Conservation (phyloP, 2,329 filamentous ascomycete genomes). For the Alternaria metachromatica region DNA sequence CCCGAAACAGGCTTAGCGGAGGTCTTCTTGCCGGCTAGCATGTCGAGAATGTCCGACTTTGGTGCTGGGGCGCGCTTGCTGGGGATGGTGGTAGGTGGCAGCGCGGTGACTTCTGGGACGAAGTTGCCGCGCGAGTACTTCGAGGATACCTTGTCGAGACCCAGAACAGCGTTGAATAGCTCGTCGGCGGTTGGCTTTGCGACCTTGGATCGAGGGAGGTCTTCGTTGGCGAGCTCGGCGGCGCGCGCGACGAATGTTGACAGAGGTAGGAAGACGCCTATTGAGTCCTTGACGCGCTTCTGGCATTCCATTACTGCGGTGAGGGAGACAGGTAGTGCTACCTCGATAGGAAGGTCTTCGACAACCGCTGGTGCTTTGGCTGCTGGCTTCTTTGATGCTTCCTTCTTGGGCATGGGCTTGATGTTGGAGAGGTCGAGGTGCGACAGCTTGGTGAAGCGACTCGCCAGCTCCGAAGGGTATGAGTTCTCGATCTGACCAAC, state of each 20-base stretch:
- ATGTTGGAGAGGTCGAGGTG: slow-evolving; percentile 96
- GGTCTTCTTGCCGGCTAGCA: slow-evolving; percentile 60
- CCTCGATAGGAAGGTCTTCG: slow-evolving; percentile 59
- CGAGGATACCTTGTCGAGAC: slow-evolving; percentile 62
- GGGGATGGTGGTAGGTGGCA: slow-evolving; percentile 36
- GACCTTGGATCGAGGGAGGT: slow-evolving; percentile 72
- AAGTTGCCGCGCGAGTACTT: slow-evolving; percentile 67
- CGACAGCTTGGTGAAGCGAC: slow-evolving; percentile 74
- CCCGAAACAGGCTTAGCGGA: slow-evolving; percentile 32
- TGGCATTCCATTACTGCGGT: slow-evolving; percentile 80
- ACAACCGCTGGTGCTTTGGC: slow-evolving; percentile 50
- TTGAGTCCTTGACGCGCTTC: slow-evolving; percentile 75
- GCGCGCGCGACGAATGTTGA: slow-evolving; percentile 88
- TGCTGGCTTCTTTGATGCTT: slow-evolving; percentile 56
- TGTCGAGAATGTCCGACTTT: slow-evolving; percentile 80
- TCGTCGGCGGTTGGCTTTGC: slow-evolving; percentile 76
- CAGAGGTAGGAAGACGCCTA: slow-evolving; percentile 82
- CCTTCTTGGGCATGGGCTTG: slow-evolving; percentile 69
- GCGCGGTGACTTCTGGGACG: slow-evolving; percentile 71
- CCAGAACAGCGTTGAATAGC: slow-evolving; percentile 88
- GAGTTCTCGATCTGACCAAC: slow-evolving; percentile 77
- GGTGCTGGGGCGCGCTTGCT: slow-evolving; percentile 45
- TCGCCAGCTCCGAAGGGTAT: slow-evolving; percentile 74
- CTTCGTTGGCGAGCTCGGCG: slow-evolving; percentile 84
- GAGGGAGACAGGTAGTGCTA: slow-evolving; percentile 80